These are phyloP conservation scores for Cadophora luteo-olivacea DNA, from an alignment of 2,329 filamentous ascomycete species.

Conservation along the genomic window DNA sequence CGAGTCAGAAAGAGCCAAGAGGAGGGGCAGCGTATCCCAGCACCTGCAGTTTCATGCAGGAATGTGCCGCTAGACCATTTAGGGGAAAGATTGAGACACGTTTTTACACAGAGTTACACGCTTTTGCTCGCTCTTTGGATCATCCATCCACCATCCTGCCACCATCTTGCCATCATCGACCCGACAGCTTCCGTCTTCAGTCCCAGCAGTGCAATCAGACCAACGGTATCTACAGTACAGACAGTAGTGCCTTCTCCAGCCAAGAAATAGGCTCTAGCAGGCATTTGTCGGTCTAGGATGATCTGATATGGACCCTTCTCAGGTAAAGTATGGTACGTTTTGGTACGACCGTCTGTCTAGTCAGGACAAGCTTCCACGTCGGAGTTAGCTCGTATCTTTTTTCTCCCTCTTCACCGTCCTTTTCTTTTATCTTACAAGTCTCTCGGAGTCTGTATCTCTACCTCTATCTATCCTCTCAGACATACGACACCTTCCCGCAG, in stretches of 20 bases:
- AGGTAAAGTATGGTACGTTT: neutral
- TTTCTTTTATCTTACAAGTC: neutral
- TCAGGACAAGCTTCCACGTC: slow-evolving; percentile 9
- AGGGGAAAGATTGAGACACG: neutral
- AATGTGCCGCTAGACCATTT: slow-evolving; percentile 9
- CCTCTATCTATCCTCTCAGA: neutral
- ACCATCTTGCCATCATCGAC: neutral
- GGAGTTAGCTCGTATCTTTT: slow-evolving; percentile 19
- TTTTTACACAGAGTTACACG: neutral
- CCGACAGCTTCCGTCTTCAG: neutral
- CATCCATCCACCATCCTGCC: neutral
- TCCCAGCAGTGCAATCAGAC: neutral
- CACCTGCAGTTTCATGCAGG: neutral
- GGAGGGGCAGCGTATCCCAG: neutral
- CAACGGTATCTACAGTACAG: neutral
- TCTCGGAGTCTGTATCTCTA: neutral
- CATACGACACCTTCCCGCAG: neutral
- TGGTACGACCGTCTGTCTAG: neutral
- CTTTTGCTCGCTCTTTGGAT: neutral
- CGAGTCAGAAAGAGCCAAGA: slow-evolving; percentile 6
- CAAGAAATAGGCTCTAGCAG: neutral
- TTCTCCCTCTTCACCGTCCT: slow-evolving; percentile 11
- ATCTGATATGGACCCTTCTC: neutral
- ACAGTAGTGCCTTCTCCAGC: neutral
- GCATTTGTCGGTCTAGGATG: slow-evolving; percentile 7